Percentiles rank a stretch among this genome's conserved stretches.
Conservation (phyloP, 1,139 yeast genomes). For the Hansenula lynferdii region DNA sequence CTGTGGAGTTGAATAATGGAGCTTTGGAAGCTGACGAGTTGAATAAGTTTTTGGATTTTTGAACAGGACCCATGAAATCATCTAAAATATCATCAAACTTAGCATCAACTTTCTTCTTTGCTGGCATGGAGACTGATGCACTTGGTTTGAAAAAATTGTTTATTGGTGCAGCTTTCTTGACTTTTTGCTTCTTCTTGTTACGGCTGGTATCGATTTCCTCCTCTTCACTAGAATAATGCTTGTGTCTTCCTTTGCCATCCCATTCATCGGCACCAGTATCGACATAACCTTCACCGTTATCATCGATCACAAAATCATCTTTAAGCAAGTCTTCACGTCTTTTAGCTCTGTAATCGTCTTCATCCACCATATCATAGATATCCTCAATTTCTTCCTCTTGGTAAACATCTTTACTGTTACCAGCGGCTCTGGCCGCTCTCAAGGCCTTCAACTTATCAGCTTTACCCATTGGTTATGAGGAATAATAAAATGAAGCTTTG, state of each 20-base stretch:
- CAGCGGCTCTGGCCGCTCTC: constrained; percentile 38
- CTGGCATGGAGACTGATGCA: constrained; percentile 10
- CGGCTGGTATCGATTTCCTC: constrained; percentile 17
- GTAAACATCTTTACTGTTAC: constrained; percentile 18
- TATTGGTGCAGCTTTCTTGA: constrained; percentile 45
- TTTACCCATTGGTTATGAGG: constrained; percentile 17
- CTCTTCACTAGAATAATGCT: constrained; percentile 27
- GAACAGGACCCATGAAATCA: constrained; percentile 31
- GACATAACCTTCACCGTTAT: constrained; percentile 52
- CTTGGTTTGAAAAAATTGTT: constrained; percentile 49
- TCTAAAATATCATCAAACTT: constrained; percentile 43
- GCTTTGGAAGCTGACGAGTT: constrained; percentile 8
- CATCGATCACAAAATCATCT: constrained; percentile 94
- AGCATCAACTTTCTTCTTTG: constrained; percentile 29
- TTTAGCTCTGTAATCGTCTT: constrained; percentile 67
- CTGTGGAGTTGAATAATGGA: constrained; percentile 16
- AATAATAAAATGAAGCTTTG: not conserved
- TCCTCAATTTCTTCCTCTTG: constrained; percentile 37
- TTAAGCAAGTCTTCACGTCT: constrained; percentile 77
- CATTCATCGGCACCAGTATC: constrained; percentile 92
- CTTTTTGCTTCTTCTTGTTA: constrained; percentile 33
- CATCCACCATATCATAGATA: constrained; percentile 86
- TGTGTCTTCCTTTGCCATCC: constrained; percentile 29
- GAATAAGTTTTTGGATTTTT: constrained; percentile 9
- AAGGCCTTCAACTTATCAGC: constrained; percentile 34